Evolutionary conservation across 2,329 filamentous ascomycete species (phyloP).

Genomic region (Phialophora tarda): DNA sequence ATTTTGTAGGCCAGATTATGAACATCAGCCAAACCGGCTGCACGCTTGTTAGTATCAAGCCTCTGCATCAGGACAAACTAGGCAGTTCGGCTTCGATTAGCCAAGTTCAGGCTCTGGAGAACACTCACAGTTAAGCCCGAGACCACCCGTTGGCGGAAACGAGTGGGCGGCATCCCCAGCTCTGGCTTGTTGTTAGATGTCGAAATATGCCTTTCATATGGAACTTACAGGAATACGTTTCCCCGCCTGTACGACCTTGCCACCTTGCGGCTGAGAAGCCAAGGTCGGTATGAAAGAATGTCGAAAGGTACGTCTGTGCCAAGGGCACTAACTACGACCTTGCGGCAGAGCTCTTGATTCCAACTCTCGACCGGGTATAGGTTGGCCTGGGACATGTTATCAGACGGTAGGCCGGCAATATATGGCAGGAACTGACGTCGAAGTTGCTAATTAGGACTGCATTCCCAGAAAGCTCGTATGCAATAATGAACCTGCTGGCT

Average conservation of each 20-base stretch:
- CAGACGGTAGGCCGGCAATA: not conserved
- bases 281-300: conserved; percentile 51
- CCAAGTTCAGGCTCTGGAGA: conserved; percentile 46
- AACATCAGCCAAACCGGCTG: conserved; percentile 58
- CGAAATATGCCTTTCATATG: not conserved
- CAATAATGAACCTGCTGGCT: conserved; percentile 48
- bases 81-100: not conserved
- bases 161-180: conserved; percentile 63
- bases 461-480: conserved; percentile 50
- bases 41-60: not conserved
- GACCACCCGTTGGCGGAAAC: conserved; percentile 61
- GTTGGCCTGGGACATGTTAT: conserved; percentile 37
- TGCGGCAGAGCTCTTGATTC: conserved; percentile 46
- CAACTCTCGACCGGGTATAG: conserved; percentile 47
- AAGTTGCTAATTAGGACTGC: conserved; percentile 55
- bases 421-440: conserved; percentile 43
- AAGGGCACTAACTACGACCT: conserved; percentile 44
- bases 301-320: conserved; percentile 42
- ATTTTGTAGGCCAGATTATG: conserved; percentile 63
- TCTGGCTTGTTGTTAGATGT: conserved; percentile 38
- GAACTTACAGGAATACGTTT: conserved; percentile 48
- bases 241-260: conserved; percentile 47
- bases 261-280: conserved; percentile 51
- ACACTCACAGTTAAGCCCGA: conserved; percentile 53
- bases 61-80: not conserved